A percentile compares a stretch with the other conserved stretches of the same genome.
Evolutionary conservation across 2,329 filamentous ascomycete genomes (phyloP).

Genomic region (Microdochium trichocladiopsis): DNA sequence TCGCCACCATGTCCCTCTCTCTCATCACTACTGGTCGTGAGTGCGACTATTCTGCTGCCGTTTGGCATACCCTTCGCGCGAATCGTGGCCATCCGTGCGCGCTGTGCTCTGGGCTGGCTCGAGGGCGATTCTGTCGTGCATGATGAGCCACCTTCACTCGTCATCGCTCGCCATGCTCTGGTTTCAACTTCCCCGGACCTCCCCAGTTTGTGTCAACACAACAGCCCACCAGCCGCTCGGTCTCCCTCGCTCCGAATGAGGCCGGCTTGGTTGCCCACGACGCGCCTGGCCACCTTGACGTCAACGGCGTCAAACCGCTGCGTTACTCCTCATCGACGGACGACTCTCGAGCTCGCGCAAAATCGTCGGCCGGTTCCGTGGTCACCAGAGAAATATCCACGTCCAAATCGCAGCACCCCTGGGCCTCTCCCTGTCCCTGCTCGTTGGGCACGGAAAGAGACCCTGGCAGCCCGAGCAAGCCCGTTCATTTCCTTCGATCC

Average conservation of each 20-base stretch:
- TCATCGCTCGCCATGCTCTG: too few relatives aligned
- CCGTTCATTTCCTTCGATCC: background rate
- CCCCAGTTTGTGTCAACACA: too few relatives aligned
- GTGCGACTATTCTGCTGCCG: background rate
- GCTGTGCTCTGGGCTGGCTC: too few relatives aligned
- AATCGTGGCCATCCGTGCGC: too few relatives aligned
- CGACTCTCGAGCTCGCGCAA: background rate
- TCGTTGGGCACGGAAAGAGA: background rate
- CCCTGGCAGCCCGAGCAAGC: background rate
- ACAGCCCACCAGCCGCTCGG: too few relatives aligned
- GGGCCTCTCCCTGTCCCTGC: background rate
- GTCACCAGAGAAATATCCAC: too few relatives aligned
- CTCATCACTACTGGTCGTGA: background rate
- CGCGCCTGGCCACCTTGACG: background rate
- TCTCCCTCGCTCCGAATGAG: background rate
- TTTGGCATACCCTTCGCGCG: background rate
- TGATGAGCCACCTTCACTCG: background rate
- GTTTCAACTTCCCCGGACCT: too few relatives aligned
- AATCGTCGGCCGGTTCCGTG: background rate
- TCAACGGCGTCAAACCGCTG: background rate
- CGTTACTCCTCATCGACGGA: background rate
- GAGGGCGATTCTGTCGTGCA: background rate
- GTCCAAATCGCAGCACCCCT: too few relatives aligned
- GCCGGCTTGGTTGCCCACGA: background rate
- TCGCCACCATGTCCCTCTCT: background rate